Evolutionary conservation across 345 rosid genomes (phyloP), one percentile per base, ranked within the genome.

Genomic region (Salix exigua): DNA sequence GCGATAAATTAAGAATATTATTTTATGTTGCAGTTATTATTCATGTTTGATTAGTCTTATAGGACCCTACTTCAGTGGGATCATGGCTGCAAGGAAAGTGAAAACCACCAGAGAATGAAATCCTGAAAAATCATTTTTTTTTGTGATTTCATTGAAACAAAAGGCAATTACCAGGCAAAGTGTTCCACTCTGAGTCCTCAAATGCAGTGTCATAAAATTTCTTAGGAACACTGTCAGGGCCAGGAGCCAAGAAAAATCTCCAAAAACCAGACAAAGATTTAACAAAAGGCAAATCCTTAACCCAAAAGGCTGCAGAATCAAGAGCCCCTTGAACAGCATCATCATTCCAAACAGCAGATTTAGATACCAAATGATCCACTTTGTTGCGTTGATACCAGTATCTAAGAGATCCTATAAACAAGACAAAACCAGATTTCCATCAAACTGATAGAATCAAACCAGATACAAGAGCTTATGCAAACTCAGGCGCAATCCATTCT

Each of bases 291-390:
- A 93, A 86, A 67, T 85, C 94, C 48, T 91, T 84, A 21, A 87
- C 94, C 99, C 97, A 93, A 74, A 80, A 91, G 4, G 91, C 88
- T 74, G 98, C 94, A 71, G 83, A 85, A 21, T 86, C 92, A 66
- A 96, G 94, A 74, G 97, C 92, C 67, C 66, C 87, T 73, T 81
- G 87, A 31, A 93, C 89, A 62, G 99, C 91, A 82, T 89, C 93
- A 74, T 96, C 99, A 33, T 91, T 85, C 99, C 99, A 96, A 82
- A 87, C 91, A 79, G 98, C 95, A 69, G 89, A 66, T 62, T 89
- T 87, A 23, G 97, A 83, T 64, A 81, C 85, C 12, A 85, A 77
- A 78, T 84, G 85, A 79, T 92, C 96, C 71, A 88, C 98, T 80
- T 90, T 91, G 70, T 86, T 92, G 64, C 97, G 90, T 71, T 90